These are phyloP conservation scores for Tolypocladium cylindrosporum DNA, from an alignment of 2,329 filamentous ascomycete species.

Conservation along the genomic window DNA sequence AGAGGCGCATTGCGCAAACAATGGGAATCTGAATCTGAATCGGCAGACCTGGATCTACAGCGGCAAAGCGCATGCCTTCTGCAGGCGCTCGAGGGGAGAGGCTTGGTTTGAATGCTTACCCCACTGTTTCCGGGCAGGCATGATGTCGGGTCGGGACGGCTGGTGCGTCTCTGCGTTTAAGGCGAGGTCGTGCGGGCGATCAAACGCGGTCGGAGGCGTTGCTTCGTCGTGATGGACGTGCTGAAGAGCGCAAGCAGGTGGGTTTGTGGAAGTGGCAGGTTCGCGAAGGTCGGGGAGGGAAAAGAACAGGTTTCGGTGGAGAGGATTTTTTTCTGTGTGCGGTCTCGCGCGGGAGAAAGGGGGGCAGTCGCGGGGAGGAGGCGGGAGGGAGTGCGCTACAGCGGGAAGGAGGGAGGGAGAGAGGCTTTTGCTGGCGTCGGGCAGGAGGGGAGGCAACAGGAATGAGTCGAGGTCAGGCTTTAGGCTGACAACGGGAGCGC, in stretches of 20 bases:
- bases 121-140: constrained; percentile 33
- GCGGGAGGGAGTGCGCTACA: background rate
- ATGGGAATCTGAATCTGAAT: background rate
- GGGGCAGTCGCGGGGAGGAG: background rate
- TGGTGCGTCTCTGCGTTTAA: background rate
- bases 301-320: background rate
- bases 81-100: background rate
- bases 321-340: background rate
- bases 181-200: background rate
- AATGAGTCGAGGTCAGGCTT: background rate
- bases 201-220: background rate
- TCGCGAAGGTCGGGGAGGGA: background rate
- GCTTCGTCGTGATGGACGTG: background rate
- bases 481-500: background rate
- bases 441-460: background rate
- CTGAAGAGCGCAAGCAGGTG: background rate
- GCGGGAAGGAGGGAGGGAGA: background rate
- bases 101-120: constrained; percentile 19
- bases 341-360: background rate
- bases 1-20: background rate
- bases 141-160: constrained; percentile 19
- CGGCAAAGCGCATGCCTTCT: background rate
- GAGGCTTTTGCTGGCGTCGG: background rate
- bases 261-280: background rate
- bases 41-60: background rate